Conservation (phyloP, 169 alveolate genomes). For the Plasmodium knowlesi region DNA sequence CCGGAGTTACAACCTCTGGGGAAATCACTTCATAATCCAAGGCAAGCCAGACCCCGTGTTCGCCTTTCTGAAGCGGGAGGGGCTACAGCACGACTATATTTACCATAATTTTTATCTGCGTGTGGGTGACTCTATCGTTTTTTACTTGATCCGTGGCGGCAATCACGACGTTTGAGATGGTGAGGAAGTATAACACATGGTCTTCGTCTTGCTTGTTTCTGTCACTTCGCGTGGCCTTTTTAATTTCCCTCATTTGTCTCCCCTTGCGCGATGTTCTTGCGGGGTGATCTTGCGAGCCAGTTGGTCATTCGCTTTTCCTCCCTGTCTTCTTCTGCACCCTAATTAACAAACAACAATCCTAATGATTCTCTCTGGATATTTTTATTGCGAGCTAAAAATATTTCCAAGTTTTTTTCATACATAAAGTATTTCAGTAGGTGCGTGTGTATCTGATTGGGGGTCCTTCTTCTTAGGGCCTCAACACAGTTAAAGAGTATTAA, state of each 20-base stretch:
- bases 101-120: conserved; percentile 61
- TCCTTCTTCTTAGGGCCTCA: conserved; percentile 32
- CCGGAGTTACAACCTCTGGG: conserved; percentile 56
- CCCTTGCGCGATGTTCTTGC: neutral
- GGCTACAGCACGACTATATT: conserved; percentile 64
- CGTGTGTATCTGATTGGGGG: neutral
- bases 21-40: conserved; percentile 58
- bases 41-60: conserved; percentile 50
- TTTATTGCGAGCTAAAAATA: conserved; percentile 33
- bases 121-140: conserved; percentile 59
- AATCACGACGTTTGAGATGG: conserved; percentile 18
- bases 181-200: neutral
- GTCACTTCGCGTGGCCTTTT: neutral
- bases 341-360: conserved; percentile 38
- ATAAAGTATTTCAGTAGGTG: conserved; percentile 31
- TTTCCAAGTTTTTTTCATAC: conserved; percentile 37
- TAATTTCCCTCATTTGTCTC: conserved; percentile 3
- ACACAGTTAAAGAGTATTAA: conserved; percentile 42
- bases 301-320: neutral
- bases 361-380: conserved; percentile 45
- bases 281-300: neutral
- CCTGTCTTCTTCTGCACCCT: neutral
- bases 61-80: conserved; percentile 55
- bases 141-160: conserved; percentile 65
- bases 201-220: neutral